Evolutionary conservation across 257 asterid species (phyloP).

Genomic region (Solanum neorickii): DNA sequence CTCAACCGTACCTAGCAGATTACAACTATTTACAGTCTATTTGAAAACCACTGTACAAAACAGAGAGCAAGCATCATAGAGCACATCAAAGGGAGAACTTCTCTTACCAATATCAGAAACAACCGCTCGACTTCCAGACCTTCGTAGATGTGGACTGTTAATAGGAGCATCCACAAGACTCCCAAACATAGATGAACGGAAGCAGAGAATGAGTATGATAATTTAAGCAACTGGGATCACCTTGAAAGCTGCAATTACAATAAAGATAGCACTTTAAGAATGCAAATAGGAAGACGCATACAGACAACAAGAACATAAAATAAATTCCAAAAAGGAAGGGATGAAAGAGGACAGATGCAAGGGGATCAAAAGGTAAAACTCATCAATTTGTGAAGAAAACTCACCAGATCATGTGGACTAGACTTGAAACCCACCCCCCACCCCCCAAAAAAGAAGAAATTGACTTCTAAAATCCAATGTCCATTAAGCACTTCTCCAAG

Average conservation of each 20-base stretch:
- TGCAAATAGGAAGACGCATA: neutral
- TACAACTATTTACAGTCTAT: neutral
- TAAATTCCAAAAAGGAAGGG: neutral
- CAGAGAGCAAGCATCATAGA: neutral
- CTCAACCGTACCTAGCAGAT: constrained; percentile 33
- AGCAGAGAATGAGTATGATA: constrained; percentile 3
- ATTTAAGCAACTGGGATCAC: constrained; percentile 2
- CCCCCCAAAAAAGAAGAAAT: neutral
- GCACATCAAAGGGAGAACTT: neutral
- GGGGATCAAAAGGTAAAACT: neutral
- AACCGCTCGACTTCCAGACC: constrained; percentile 89
- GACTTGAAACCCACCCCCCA: neutral
- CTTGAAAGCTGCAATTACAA: constrained; percentile 17
- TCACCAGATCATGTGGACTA: neutral
- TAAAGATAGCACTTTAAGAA: neutral
- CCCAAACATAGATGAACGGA: constrained; percentile 90
- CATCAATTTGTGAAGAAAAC: neutral
- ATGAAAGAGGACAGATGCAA: neutral
- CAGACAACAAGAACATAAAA: neutral
- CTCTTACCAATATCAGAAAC: constrained; percentile 69
- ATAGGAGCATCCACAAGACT: constrained; percentile 48
- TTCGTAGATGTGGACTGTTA: constrained; percentile 82
- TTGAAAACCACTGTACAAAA: neutral
- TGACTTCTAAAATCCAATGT: neutral
- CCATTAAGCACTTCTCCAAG: neutral